A percentile compares a stretch with the other conserved stretches of the same genome.
Conservation (phyloP, 441 rosid genomes). For the Arabidopsis hybrid region DNA sequence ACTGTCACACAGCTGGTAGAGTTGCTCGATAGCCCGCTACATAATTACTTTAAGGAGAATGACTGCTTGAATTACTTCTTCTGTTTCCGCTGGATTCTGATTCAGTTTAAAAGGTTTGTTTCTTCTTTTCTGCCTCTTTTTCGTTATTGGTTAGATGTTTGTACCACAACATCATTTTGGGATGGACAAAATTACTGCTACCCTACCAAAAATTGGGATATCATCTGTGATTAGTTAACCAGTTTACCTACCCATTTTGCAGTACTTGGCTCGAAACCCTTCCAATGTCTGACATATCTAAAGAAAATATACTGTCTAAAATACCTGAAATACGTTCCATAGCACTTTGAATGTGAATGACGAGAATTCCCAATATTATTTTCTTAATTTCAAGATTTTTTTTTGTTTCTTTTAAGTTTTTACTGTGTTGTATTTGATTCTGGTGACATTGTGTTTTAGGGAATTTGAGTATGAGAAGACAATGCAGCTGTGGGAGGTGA, state of each 20-base stretch:
- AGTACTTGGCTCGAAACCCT: neutral
- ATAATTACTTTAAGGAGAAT: constrained; percentile 86
- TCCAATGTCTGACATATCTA: neutral
- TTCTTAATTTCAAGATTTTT: neutral
- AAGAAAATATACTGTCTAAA: neutral
- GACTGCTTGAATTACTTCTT: constrained; percentile 99
- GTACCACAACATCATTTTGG: neutral
- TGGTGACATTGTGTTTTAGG: constrained; percentile 53
- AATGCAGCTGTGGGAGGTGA: constrained; percentile 93
- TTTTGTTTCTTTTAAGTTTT: neutral
- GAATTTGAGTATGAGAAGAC: constrained; percentile 87
- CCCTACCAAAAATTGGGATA: neutral
- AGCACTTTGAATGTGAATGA: constrained; percentile 14
- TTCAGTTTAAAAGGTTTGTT: constrained; percentile 93
- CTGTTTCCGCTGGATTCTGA: constrained; percentile 98
- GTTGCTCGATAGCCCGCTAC: constrained; percentile 88
- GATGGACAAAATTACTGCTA: neutral
- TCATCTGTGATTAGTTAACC: neutral
- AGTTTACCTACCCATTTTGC: neutral
- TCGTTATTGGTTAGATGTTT: constrained; percentile 11
- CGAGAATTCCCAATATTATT: neutral
- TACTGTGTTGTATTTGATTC: constrained; percentile 15
- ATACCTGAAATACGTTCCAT: neutral
- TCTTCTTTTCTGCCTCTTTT: constrained; percentile 31
- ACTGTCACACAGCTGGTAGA: constrained; percentile 82